Evolutionary conservation across 2,329 filamentous ascomycete species (phyloP).

Genomic region (Lachnellula arida): DNA sequence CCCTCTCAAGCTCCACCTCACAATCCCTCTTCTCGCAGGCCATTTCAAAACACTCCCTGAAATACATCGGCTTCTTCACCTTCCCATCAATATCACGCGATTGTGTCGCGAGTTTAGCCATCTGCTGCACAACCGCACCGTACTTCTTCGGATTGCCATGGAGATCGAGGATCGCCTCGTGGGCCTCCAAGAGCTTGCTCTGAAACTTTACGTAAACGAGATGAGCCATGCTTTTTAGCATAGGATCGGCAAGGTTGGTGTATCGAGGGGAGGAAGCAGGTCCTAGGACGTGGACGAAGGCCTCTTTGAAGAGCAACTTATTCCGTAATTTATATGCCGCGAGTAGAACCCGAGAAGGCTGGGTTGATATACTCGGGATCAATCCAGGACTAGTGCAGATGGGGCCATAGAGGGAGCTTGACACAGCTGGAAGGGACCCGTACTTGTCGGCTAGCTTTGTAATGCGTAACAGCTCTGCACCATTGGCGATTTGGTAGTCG

Average conservation of each 20-base stretch:
- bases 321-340: slow-evolving; percentile 3
- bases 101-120: neutral
- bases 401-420: slow-evolving; percentile 1
- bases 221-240: neutral
- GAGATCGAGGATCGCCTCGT: neutral
- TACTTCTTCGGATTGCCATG: neutral
- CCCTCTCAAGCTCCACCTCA: neutral
- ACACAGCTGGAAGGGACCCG: slow-evolving; percentile 4
- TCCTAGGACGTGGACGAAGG: neutral
- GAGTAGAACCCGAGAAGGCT: neutral
- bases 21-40: neutral
- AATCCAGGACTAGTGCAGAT: neutral
- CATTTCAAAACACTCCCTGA: neutral
- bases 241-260: neutral
- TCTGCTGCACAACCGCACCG: neutral
- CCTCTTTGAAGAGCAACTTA: slow-evolving; percentile 6
- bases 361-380: neutral
- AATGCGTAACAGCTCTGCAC: neutral
- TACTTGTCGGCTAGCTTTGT: slow-evolving; percentile 5
- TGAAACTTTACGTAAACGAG: neutral
- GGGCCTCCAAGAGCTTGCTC: neutral
- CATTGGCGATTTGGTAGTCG: neutral
- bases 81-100: neutral
- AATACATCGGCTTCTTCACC: neutral
- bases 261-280: neutral